A percentile compares a stretch with the other conserved stretches of the same genome.
These are phyloP conservation scores for Epicoccum sorghinum DNA, from an alignment of 2,329 filamentous ascomycete species.

Conservation along the genomic window DNA sequence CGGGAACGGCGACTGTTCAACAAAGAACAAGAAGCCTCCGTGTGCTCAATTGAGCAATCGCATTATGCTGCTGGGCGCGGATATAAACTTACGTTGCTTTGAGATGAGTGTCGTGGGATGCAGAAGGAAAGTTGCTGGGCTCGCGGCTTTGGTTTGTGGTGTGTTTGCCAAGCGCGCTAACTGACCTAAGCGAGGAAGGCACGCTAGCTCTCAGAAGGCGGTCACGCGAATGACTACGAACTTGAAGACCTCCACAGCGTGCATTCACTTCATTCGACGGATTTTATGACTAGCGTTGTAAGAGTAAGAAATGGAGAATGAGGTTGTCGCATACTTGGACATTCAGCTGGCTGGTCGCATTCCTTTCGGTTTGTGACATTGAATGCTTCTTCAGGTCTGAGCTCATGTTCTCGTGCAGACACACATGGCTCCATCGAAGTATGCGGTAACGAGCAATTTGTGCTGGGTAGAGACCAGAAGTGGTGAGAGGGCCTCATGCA, in stretches of 20 bases:
- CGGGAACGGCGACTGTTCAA: conserved; percentile 9
- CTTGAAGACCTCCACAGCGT: not conserved
- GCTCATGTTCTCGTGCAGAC: conserved; percentile 32
- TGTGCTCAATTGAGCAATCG: conserved; percentile 34
- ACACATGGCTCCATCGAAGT: conserved; percentile 37
- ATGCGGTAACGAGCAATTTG: conserved; percentile 44
- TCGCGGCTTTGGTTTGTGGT: conserved; percentile 23
- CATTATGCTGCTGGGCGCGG: conserved; percentile 4
- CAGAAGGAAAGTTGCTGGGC: conserved; percentile 35
- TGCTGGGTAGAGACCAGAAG: conserved; percentile 40
- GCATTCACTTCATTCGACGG: not conserved
- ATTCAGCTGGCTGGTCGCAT: conserved; percentile 25
- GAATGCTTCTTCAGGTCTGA: not conserved
- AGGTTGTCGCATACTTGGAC: conserved; percentile 37
- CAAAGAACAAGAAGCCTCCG: conserved; percentile 9
- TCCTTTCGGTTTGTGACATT: conserved; percentile 23
- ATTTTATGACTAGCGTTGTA: not conserved
- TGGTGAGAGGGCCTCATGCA: conserved; percentile 33
- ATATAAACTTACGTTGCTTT: conserved; percentile 49
- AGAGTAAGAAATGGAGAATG: conserved; percentile 31
- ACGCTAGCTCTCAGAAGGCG: conserved; percentile 6
- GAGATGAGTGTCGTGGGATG: conserved; percentile 52
- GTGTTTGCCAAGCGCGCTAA: conserved; percentile 4
- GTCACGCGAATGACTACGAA: conserved; percentile 1
- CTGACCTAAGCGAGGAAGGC: conserved; percentile 7